These are phyloP conservation scores for Piper longum DNA, from an alignment of 164 flowering plant species.

Conservation along the genomic window DNA sequence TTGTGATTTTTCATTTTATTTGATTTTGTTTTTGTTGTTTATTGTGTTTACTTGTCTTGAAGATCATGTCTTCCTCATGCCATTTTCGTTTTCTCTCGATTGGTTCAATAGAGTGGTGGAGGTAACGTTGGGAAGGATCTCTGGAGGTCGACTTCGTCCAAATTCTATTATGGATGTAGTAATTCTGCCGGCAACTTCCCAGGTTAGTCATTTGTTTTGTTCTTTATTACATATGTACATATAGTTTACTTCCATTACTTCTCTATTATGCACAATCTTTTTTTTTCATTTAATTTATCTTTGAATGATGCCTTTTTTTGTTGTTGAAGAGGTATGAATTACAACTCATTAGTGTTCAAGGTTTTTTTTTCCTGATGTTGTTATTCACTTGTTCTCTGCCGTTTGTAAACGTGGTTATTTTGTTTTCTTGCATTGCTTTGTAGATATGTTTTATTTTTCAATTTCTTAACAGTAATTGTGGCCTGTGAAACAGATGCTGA, in stretches of 20 bases:
- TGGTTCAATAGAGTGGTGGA: constrained; percentile 25
- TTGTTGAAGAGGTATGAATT: too few relatives aligned
- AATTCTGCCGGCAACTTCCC: constrained; percentile 41
- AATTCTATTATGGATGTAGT: constrained; percentile 58
- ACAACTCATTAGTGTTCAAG: too few relatives aligned
- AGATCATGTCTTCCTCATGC: constrained; percentile 4
- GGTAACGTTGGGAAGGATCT: constrained; percentile 31
- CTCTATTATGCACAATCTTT: too few relatives aligned
- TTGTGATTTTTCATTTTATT: background rate
- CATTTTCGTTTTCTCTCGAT: constrained; percentile 3
- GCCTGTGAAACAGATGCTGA: constrained; percentile 32
- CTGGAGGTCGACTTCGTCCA: constrained; percentile 48
- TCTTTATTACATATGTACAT: background rate
- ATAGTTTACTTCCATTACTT: background rate
- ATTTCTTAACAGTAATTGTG: background rate
- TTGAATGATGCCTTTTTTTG: too few relatives aligned
- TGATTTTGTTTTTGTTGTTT: background rate
- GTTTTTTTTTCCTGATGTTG: too few relatives aligned
- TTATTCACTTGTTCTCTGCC: too few relatives aligned
- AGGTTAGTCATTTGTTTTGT: constrained; percentile 14
- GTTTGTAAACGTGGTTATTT: too few relatives aligned
- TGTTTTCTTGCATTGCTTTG: too few relatives aligned
- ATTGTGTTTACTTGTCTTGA: background rate
- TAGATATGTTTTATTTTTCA: too few relatives aligned
- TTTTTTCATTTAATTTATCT: too few relatives aligned